phyloP scores from a whole-genome alignment of 768 basidiomycete species.

The Cystofilobasidium bisporidii region DNA sequence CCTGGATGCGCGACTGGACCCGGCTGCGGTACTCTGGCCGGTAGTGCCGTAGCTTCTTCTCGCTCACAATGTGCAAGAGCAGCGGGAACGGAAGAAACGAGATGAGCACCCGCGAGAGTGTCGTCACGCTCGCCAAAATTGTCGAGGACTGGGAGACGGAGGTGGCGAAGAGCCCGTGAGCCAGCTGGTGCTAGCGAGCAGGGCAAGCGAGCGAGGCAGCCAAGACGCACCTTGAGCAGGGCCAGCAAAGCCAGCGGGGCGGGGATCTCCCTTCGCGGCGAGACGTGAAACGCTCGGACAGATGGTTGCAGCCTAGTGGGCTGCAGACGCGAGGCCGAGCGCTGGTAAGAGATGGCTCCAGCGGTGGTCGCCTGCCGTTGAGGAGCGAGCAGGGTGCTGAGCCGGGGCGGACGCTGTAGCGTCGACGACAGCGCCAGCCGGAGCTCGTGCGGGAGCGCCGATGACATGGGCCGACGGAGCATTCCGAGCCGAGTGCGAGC shows the following conservation, averaged over 20 bases:
- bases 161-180: not conserved
- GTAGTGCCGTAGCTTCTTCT: not conserved
- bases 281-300: not conserved
- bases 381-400: not conserved
- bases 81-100: not conserved
- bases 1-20: not conserved
- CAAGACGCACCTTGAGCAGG: slow-evolving; percentile 8
- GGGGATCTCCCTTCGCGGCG: not conserved
- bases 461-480: not conserved
- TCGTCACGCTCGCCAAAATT: slow-evolving; percentile 6
- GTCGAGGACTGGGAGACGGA: slow-evolving; percentile 4
- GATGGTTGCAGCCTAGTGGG: too few species aligned
- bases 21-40: too few species aligned
- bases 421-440: not conserved
- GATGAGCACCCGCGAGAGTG: slow-evolving; percentile 3
- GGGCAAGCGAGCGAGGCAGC: not conserved
- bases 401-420: not conserved
- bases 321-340: too few species aligned
- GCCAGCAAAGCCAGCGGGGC: not conserved
- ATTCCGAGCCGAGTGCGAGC: not conserved
- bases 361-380: too few species aligned
- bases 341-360: too few species aligned
- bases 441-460: not conserved
- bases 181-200: too few species aligned
- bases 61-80: too few species aligned